Evolutionary conservation across 441 rosid species (phyloP).

Genomic region (Breynia disticha): DNA sequence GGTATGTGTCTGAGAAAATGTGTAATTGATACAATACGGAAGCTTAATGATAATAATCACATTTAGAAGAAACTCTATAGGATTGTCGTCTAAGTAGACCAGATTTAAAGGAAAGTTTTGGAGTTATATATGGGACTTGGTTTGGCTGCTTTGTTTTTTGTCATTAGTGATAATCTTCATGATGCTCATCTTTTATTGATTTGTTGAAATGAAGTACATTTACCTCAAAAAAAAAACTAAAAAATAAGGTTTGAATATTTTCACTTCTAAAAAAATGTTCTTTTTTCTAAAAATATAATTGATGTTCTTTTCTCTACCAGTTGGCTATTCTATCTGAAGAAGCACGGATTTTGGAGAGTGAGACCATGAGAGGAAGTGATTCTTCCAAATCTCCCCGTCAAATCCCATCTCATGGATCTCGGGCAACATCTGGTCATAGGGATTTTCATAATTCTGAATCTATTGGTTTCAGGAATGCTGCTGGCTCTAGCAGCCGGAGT

Average conservation of each 20-base stretch:
- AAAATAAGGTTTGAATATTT: too few species aligned
- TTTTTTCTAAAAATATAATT: too few species aligned
- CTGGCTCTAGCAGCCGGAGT: conserved; percentile 42
- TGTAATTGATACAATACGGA: conserved; percentile 1
- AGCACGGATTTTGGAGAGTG: conserved; percentile 51
- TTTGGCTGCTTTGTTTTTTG: too few species aligned
- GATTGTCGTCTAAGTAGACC: too few species aligned
- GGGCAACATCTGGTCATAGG: conserved; percentile 27
- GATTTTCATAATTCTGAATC: conserved; percentile 23
- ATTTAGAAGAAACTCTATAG: neutral
- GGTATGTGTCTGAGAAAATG: conserved; percentile 32
- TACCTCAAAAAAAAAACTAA: too few species aligned
- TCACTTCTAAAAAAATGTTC: too few species aligned
- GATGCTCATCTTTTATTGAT: too few species aligned
- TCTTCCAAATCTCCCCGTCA: conserved; percentile 24
- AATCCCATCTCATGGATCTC: conserved; percentile 21
- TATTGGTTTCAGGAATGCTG: conserved; percentile 18
- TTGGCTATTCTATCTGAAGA: conserved; percentile 46
- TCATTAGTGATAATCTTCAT: too few species aligned
- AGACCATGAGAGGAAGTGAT: conserved; percentile 33
- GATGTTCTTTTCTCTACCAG: conserved; percentile 23
- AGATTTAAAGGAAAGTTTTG: too few species aligned
- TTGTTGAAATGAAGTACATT: too few species aligned
- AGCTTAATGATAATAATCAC: neutral
- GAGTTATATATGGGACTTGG: too few species aligned